Evolutionary conservation across 2,329 filamentous ascomycete species (phyloP).

Genomic region (Penicillium sp.): DNA sequence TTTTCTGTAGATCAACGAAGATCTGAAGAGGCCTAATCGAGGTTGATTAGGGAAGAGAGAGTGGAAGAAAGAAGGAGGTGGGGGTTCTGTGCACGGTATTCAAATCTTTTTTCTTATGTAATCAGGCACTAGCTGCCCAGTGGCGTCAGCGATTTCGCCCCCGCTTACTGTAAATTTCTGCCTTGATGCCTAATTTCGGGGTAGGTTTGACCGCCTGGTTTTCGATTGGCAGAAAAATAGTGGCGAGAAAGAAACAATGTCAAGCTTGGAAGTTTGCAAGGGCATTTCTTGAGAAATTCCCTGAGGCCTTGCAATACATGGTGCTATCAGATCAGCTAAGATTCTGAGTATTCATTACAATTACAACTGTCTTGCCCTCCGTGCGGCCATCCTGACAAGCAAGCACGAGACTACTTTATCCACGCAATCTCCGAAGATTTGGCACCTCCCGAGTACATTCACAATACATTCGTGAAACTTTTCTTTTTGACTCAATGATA

Average conservation of each 20-base stretch:
- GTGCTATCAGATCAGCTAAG: background rate
- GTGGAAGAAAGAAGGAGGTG: conserved; percentile 19
- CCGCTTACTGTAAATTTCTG: background rate
- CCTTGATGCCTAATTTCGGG: conserved; percentile 1
- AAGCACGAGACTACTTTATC: background rate
- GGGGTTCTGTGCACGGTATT: conserved; percentile 18
- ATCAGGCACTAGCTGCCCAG: conserved; percentile 24
- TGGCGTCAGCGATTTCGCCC: conserved; percentile 12
- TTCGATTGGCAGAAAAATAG: conserved; percentile 3
- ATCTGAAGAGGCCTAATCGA: conserved; percentile 19
- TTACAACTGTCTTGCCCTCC: background rate
- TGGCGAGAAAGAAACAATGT: background rate
- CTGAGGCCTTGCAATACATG: background rate
- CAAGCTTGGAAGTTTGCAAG: background rate
- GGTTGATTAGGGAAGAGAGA: conserved; percentile 8
- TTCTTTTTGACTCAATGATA: background rate
- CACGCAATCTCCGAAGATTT: background rate
- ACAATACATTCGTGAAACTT: background rate
- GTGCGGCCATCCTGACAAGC: background rate
- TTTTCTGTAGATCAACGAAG: conserved; percentile 19
- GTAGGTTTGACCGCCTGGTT: conserved; percentile 10
- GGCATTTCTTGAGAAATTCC: background rate
- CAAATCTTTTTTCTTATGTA: conserved; percentile 27
- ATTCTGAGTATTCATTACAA: background rate
- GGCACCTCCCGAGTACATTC: background rate